Percentiles rank a stretch among this genome's conserved stretches.
phyloP scores from a whole-genome alignment of 768 basidiomycete species.

The Termitomyces sp. region DNA sequence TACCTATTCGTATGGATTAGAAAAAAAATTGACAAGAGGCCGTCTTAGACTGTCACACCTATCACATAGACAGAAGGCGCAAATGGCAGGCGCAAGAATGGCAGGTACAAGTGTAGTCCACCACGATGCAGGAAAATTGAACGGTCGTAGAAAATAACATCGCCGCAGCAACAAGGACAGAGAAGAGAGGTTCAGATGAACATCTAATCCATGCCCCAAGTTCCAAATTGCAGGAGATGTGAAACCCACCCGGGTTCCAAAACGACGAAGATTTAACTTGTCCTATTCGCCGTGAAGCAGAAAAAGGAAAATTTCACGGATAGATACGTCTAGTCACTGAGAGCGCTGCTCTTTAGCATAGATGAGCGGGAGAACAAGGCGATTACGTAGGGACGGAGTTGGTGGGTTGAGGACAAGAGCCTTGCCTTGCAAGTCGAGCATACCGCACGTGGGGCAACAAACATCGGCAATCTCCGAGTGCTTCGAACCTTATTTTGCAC shows the following conservation, averaged over 20 bases:
- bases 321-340: neutral
- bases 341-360: neutral
- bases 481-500: conserved; percentile 7
- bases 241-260: neutral
- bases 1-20: neutral
- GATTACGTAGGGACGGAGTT: conserved; percentile 2
- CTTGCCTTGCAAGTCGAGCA: conserved; percentile 14
- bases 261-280: neutral
- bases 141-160: neutral
- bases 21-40: neutral
- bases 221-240: neutral
- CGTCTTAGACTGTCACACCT: neutral
- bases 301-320: neutral
- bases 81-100: neutral
- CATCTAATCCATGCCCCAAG: neutral
- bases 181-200: neutral
- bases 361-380: neutral
- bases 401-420: neutral
- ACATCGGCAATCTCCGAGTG: conserved; percentile 16
- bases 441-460: conserved; percentile 11
- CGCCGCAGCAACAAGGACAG: neutral
- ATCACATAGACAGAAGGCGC: neutral
- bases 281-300: neutral
- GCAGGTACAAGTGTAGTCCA: neutral
- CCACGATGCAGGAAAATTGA: neutral